Percentiles rank a stretch among this genome's conserved stretches.
These are phyloP conservation scores for Globisporangium emineosum DNA, from an alignment of 352 stramenopile genomes.

Conservation along the genomic window DNA sequence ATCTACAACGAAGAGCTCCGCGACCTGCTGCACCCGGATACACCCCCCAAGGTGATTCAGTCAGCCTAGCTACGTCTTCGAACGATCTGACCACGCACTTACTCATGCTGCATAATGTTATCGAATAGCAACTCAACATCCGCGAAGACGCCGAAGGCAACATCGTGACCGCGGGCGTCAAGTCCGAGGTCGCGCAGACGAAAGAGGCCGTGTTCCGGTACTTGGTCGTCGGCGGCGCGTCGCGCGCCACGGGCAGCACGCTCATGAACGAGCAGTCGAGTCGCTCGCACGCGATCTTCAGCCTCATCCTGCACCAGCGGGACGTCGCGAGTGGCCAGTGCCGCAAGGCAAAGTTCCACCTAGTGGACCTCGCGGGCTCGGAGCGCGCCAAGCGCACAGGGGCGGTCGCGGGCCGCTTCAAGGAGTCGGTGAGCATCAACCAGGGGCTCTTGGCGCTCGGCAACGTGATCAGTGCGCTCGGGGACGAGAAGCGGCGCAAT, in stretches of 20 bases:
- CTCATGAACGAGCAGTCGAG: conserved; percentile 91
- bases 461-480: conserved; percentile 94
- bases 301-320: conserved; percentile 76
- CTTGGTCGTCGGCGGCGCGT: conserved; percentile 74
- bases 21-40: conserved; percentile 91
- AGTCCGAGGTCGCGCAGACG: conserved; percentile 70
- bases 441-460: conserved; percentile 92
- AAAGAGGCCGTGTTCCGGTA: conserved; percentile 82
- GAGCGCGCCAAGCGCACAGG: conserved; percentile 93
- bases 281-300: conserved; percentile 91
- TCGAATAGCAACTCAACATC: conserved; percentile 59
- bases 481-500: conserved; percentile 84
- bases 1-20: conserved; percentile 99
- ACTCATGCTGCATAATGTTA: not conserved
- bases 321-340: conserved; percentile 38
- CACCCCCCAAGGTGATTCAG: conserved; percentile 46
- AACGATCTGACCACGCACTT: not conserved
- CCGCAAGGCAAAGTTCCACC: conserved; percentile 89
- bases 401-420: conserved; percentile 84
- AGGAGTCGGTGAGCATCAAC: conserved; percentile 96
- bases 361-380: conserved; percentile 95
- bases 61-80: too few relatives aligned
- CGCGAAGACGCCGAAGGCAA: conserved; percentile 77
- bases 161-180: conserved; percentile 80
- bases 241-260: conserved; percentile 81